These are phyloP conservation scores for Populus nigra DNA, from an alignment of 345 rosid genomes.

Conservation along the genomic window DNA sequence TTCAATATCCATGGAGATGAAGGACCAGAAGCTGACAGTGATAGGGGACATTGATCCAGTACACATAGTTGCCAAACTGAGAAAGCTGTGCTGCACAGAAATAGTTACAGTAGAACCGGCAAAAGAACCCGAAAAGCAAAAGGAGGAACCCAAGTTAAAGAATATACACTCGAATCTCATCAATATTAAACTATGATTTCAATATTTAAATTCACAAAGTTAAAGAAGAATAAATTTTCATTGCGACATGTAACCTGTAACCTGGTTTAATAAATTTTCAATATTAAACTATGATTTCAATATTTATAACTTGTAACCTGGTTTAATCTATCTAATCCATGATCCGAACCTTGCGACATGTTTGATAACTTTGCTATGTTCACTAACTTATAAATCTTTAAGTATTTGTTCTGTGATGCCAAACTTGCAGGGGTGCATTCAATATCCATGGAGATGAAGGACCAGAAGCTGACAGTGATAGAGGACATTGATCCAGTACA, in stretches of 20 bases:
- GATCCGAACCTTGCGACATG: no score
- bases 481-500: slow-evolving; percentile 47
- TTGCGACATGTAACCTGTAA: fast-evolving
- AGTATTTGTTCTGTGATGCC: not conserved
- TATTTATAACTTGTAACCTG: no score
- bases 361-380: no score
- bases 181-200: no score
- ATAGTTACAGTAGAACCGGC: slow-evolving; percentile 15
- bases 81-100: not conserved
- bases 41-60: slow-evolving; percentile 48
- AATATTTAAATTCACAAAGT: no score
- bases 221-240: no score
- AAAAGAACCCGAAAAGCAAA: no score
- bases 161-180: no score
- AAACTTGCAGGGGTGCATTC: slow-evolving; percentile 45
- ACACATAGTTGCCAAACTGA: no score
- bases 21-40: slow-evolving; percentile 56
- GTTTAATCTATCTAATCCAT: no score
- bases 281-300: fast-evolving
- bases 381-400: not conserved
- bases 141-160: no score
- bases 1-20: slow-evolving; percentile 52
- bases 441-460: slow-evolving; percentile 53
- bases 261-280: no score
- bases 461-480: slow-evolving; percentile 50